Base-by-base conservation (phyloP, 805 yeast species). In the Komagataella mondaviorum region DNA sequence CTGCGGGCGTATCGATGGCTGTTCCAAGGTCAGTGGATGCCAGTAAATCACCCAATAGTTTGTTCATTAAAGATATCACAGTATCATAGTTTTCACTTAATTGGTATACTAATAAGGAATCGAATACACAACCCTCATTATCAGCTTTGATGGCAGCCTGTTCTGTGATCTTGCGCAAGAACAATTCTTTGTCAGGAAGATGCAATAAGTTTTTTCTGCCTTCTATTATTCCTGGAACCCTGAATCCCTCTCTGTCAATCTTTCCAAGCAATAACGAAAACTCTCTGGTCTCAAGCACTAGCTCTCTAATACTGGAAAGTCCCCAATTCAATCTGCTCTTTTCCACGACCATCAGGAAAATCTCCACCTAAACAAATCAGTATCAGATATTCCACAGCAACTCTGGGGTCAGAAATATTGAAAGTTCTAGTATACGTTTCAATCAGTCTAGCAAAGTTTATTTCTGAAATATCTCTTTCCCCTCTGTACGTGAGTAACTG, bases 341-440 rank as follows among this genome's bases (percentile, higher is more conserved):
- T 61, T 22, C 63, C 65, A 12, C 60, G 23, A 6, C 51, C 47
- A 22, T 55, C 52, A 3, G 48, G 48, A 16, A 65, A 52, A 30
- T 65, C 71, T 16, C 71, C 69, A 55, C 72, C 68, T 57, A 88
- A 59, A 48, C 87, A 82, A 23, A 89, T 81, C 57, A 86, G 70
- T 23, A 85, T 73, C 50, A 91, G 67, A 61, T 93, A 93, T 63
- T 91, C 96, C n/a, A 87, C 85, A 0, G 97, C 97, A 52, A 85
- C 86, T 59, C 83, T 78, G 23, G 98, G 95, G 67, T 89, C 95
- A 45, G 91, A 78, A 53, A 79, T 78, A 59, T 89, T 83, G 72
- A 93, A 91, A 16, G 83, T 78, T 55, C 89, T 76, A 8, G 93
- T 85, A 66, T 88, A 91, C 17, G 82, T 78, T 1, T 95, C 95